These are phyloP conservation scores for Cyclanthera cordifolia DNA, from an alignment of 306 rosid species.

Conservation along the genomic window DNA sequence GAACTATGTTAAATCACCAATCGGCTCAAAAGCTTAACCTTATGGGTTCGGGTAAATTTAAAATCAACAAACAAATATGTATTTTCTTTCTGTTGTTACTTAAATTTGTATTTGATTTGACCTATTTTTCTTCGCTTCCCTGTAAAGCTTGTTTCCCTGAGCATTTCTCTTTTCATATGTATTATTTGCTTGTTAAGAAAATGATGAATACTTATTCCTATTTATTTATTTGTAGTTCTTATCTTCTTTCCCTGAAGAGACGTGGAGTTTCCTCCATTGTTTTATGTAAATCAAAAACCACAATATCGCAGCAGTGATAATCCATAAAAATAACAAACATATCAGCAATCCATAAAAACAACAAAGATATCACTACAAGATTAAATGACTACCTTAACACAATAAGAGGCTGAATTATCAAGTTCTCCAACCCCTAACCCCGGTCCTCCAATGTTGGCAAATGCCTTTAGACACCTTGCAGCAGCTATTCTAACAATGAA, in stretches of 20 bases:
- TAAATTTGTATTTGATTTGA: no score
- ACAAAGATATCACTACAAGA: constrained; percentile 15
- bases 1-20: no score
- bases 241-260: not conserved
- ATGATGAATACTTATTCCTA: not conserved
- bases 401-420: constrained; percentile 72
- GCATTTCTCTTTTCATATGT: no score
- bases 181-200: not conserved
- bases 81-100: no score
- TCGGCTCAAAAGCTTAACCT: no score
- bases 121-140: no score
- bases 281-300: not conserved
- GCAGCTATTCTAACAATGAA: constrained; percentile 93
- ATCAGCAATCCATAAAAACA: constrained; percentile 20
- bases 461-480: constrained; percentile 87
- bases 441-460: constrained; percentile 89
- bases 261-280: not conserved
- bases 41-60: no score
- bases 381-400: constrained; percentile 65
- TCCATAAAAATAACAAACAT: constrained; percentile 18
- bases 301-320: not conserved
- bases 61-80: no score
- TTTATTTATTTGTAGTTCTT: not conserved
- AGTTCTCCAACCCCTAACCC: constrained; percentile 75
- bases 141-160: no score